phyloP scores from a whole-genome alignment of 352 stramenopile genomes.

The Phytopythium kandeliae region DNA sequence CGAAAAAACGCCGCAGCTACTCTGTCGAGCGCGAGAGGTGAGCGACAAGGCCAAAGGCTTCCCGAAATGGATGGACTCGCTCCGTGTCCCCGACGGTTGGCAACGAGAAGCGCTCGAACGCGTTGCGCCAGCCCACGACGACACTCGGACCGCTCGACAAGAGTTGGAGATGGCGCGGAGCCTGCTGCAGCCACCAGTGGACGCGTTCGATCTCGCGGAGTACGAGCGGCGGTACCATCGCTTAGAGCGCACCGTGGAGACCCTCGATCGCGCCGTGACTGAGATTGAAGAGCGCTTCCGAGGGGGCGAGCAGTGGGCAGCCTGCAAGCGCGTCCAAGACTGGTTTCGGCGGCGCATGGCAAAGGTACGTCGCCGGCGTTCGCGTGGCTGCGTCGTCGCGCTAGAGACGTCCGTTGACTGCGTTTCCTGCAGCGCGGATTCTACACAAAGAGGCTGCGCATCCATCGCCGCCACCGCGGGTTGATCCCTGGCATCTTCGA shows the following conservation, averaged over 20 bases:
- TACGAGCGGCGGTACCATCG: conserved; percentile 33
- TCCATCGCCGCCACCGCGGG: conserved; percentile 37
- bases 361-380: conserved; percentile 20
- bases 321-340: conserved; percentile 35
- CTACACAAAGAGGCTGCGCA: conserved; percentile 42
- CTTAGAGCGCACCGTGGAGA: conserved; percentile 22
- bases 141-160: conserved; percentile 30
- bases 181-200: conserved; percentile 39
- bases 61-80: conserved; percentile 34
- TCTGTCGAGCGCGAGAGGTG: conserved; percentile 35
- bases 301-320: conserved; percentile 21
- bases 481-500: conserved; percentile 60
- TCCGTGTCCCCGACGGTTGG: conserved; percentile 31
- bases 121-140: conserved; percentile 23
- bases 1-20: conserved; percentile 20
- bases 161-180: conserved; percentile 27
- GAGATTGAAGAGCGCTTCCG: conserved; percentile 27
- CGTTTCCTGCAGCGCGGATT: conserved; percentile 27
- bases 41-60: conserved; percentile 22
- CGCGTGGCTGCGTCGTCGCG: too few species aligned
- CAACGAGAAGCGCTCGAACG: conserved; percentile 30
- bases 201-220: conserved; percentile 23
- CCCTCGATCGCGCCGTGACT: conserved; percentile 18
- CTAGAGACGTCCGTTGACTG: background rate
- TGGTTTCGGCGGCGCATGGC: conserved; percentile 38